phyloP scores from a whole-genome alignment of 1,139 yeast genomes.

The Hyphopichia pseudoburtonii region DNA sequence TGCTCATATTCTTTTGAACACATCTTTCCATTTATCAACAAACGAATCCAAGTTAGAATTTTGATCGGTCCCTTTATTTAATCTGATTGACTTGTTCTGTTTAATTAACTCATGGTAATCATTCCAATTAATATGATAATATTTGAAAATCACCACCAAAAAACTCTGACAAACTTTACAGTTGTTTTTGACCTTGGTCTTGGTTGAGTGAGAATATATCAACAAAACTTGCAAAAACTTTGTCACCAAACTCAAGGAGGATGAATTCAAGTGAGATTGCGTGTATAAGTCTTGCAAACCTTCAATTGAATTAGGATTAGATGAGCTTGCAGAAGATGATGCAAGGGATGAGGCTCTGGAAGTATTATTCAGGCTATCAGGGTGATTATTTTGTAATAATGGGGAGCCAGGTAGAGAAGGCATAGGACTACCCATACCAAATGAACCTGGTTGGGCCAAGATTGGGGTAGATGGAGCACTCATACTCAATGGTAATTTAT shows the following conservation, averaged over 20 bases:
- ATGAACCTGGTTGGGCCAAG: slow-evolving; percentile 17
- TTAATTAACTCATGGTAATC: slow-evolving; percentile 33
- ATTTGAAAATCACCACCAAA: slow-evolving; percentile 34
- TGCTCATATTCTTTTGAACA: slow-evolving; percentile 21
- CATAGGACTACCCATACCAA: slow-evolving; percentile 4
- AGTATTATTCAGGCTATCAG: not conserved
- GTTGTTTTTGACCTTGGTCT: slow-evolving; percentile 31
- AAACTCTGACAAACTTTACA: slow-evolving; percentile 35
- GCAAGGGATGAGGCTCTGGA: slow-evolving; percentile 3
- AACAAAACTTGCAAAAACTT: slow-evolving; percentile 36
- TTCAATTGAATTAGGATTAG: slow-evolving; percentile 8
- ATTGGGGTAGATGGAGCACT: slow-evolving; percentile 49
- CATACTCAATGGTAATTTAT: slow-evolving; percentile 42
- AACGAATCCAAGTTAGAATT: slow-evolving; percentile 36
- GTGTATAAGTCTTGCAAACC: slow-evolving; percentile 4
- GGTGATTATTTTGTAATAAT: not conserved
- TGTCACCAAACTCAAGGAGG: slow-evolving; percentile 27
- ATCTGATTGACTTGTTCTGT: slow-evolving; percentile 35
- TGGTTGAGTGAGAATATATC: slow-evolving; percentile 37
- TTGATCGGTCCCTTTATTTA: slow-evolving; percentile 38
- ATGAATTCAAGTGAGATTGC: slow-evolving; percentile 17
- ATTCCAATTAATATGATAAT: slow-evolving; percentile 48
- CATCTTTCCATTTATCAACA: slow-evolving; percentile 38
- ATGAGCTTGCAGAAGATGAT: not conserved
- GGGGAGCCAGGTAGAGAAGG: slow-evolving; percentile 7